Conservation (phyloP, 1,284 basidiomycete species). For the Rugosomyces carneus region DNA sequence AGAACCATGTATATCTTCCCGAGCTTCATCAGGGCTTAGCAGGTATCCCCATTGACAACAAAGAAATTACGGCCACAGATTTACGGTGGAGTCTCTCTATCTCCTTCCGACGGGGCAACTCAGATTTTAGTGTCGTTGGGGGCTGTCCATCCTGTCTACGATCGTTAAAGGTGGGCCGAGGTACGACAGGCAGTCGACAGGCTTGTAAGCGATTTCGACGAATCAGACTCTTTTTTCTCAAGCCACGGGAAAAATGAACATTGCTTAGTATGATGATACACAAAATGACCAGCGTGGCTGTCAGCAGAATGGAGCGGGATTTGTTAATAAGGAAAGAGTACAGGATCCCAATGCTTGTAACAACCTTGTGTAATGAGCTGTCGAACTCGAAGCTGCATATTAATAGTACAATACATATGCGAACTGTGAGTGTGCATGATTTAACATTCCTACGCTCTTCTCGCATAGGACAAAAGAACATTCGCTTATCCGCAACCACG, state of each 20-base stretch:
- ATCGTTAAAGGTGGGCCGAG: not conserved
- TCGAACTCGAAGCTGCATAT: not conserved
- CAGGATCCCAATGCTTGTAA: not conserved
- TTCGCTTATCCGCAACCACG: no score
- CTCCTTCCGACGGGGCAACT: not conserved
- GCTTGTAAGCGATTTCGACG: not conserved
- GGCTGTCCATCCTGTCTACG: not conserved
- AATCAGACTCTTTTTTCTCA: not conserved
- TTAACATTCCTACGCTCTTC: no score
- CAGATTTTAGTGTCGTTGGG: not conserved
- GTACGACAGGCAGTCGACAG: not conserved
- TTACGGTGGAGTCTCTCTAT: not conserved
- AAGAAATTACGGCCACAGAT: not conserved
- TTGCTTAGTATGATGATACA: not conserved
- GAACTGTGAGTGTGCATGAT: no score
- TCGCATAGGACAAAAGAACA: no score
- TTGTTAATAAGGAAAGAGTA: not conserved
- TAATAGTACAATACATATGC: no score
- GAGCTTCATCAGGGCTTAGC: not conserved
- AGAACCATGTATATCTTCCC: not conserved
- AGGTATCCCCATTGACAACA: not conserved
- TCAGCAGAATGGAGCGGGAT: not conserved
- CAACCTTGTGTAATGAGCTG: not conserved
- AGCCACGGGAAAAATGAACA: not conserved
- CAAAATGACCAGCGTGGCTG: not conserved